Conservation (phyloP, 164 flowering plant species). For the Vitis rupestris region DNA sequence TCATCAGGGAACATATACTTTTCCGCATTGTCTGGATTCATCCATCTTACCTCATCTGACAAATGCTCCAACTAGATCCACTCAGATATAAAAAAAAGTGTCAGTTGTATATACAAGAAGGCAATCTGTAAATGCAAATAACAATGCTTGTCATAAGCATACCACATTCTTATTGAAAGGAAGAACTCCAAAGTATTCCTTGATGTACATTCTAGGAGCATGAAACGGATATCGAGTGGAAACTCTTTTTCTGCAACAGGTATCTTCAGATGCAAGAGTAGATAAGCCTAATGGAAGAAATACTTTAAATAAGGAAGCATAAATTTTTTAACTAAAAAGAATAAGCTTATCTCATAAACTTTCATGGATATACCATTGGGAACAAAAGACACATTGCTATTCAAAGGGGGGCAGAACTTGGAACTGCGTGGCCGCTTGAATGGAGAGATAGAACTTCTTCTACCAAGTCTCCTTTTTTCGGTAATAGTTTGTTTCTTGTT, state of each 20-base stretch:
- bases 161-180: conserved; percentile 45
- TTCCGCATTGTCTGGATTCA: conserved; percentile 62
- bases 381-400: conserved; percentile 20
- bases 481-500: conserved; percentile 22
- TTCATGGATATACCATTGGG: conserved; percentile 46
- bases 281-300: conserved; percentile 41
- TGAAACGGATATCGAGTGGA: conserved; percentile 59
- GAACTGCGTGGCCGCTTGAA: conserved; percentile 90
- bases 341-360: background rate
- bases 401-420: conserved; percentile 65
- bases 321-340: background rate
- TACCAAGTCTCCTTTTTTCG: conserved; percentile 51
- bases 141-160: conserved; percentile 2
- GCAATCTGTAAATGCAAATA: background rate
- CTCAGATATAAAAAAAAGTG: conserved; percentile 1
- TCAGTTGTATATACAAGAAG: conserved; percentile 22
- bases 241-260: conserved; percentile 42
- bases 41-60: conserved; percentile 35
- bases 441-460: conserved; percentile 56
- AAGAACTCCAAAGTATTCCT: conserved; percentile 65
- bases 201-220: conserved; percentile 44
- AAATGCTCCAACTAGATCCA: conserved; percentile 43
- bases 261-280: conserved; percentile 29
- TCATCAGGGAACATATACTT: conserved; percentile 47
- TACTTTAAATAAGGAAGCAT: conserved; percentile 13